These are phyloP conservation scores for Artemisia annua DNA, from an alignment of 129 eudicot genomes.

Conservation along the genomic window DNA sequence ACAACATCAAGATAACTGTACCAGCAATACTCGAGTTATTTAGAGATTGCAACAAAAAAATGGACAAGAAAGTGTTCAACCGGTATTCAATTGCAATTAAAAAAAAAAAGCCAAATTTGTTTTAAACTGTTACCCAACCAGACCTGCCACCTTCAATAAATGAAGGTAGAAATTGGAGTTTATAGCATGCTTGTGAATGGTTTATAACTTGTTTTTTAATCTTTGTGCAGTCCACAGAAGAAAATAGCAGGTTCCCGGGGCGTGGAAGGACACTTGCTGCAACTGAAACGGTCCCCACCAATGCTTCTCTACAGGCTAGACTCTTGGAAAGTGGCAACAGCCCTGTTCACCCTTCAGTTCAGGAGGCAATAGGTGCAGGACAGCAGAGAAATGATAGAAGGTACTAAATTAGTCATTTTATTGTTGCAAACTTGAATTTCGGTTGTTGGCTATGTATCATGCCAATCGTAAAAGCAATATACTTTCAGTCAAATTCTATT, in stretches of 20 bases:
- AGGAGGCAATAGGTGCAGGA: conserved; percentile 42
- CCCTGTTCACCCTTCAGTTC: conserved; percentile 45
- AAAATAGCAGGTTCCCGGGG: conserved; percentile 82
- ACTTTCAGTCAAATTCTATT: too few species aligned
- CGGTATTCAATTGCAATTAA: background rate
- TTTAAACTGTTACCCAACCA: background rate
- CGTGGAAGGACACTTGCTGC: conserved; percentile 78
- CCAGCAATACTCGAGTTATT: background rate
- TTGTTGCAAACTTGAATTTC: background rate
- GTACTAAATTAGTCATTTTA: conserved; percentile 33
- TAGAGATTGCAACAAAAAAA: background rate
- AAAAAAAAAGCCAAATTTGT: background rate
- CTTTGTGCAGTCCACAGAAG: conserved; percentile 55
- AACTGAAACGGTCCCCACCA: conserved; percentile 38
- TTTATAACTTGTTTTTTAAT: background rate
- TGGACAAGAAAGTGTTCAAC: background rate
- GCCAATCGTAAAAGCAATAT: too few species aligned
- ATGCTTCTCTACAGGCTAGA: conserved; percentile 66
- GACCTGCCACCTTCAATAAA: background rate
- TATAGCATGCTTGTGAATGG: background rate
- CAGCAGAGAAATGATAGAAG: conserved; percentile 55
- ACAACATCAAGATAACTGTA: too few species aligned
- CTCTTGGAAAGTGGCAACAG: conserved; percentile 64
- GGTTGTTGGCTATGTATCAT: background rate
- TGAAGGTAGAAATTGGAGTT: background rate